phyloP scores from a whole-genome alignment of 176 grass and related monocot species.

The Ensete glaucum region DNA sequence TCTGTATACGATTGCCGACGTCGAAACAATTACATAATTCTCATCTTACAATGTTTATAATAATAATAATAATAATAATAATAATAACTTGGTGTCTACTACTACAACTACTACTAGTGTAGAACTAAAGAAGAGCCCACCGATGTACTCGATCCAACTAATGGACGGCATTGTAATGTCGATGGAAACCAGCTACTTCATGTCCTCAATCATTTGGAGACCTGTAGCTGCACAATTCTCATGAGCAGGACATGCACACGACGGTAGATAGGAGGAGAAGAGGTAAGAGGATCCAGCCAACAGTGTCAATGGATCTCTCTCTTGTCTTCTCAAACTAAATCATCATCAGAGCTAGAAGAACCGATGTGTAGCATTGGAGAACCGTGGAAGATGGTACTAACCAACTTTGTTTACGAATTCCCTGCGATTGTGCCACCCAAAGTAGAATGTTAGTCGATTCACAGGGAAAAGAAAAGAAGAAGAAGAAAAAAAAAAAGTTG shows the following conservation, averaged over 20 bases:
- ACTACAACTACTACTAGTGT: background rate
- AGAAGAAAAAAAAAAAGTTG: too few relatives aligned
- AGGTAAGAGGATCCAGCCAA: background rate
- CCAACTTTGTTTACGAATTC: too few relatives aligned
- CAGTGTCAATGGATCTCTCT: background rate
- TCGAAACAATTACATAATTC: background rate
- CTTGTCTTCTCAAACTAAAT: background rate
- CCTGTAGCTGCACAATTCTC: too few relatives aligned
- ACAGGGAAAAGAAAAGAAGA: too few relatives aligned
- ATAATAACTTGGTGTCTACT: background rate
- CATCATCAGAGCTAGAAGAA: background rate
- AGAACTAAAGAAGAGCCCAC: background rate
- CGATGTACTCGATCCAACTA: too few relatives aligned
- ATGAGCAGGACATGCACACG: too few relatives aligned
- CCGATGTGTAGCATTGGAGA: background rate
- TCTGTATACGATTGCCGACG: too few relatives aligned
- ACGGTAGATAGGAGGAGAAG: too few relatives aligned
- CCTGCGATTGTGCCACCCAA: background rate
- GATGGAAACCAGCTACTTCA: too few relatives aligned
- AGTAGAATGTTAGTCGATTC: background rate
- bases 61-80: too few relatives aligned
- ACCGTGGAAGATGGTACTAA: background rate
- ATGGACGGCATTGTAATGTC: too few relatives aligned
- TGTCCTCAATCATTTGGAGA: too few relatives aligned
- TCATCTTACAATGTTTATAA: background rate